phyloP scores from a whole-genome alignment of 495 filamentous ascomycete genomes.

The Daldinia vernicosa region DNA sequence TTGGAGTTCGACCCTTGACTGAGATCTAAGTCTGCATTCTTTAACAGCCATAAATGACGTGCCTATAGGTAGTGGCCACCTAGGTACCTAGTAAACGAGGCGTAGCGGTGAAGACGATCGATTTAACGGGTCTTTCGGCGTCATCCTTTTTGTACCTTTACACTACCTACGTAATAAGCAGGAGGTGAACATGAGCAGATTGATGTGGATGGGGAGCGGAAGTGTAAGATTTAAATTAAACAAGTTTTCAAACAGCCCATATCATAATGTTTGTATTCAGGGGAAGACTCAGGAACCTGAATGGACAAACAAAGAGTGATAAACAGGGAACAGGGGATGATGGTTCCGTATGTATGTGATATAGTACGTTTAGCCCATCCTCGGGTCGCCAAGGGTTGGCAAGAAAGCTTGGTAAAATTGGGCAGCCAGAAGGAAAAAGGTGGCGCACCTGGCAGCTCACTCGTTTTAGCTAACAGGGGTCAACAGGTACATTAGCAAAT shows the following conservation, averaged over 20 bases:
- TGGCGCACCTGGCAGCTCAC: conserved; percentile 25
- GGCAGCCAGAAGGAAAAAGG: no score
- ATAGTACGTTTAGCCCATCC: conserved; percentile 6
- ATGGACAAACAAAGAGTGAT: background rate
- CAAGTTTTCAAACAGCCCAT: background rate
- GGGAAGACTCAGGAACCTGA: conserved; percentile 1
- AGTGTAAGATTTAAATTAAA: background rate
- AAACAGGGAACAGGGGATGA: conserved; percentile 15
- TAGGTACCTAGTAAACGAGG: conserved; percentile 16
- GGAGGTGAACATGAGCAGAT: conserved; percentile 11
- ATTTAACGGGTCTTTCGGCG: conserved; percentile 20
- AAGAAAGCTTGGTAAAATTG: conserved; percentile 41
- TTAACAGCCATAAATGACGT: conserved; percentile 20
- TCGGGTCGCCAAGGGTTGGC: conserved; percentile 37
- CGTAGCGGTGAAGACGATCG: conserved; percentile 39
- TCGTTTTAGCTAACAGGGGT: conserved; percentile 24
- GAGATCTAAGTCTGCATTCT: conserved; percentile 18
- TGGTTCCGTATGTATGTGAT: conserved; percentile 5
- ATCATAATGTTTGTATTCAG: no score
- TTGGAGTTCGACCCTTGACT: conserved; percentile 17
- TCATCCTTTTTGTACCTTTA: conserved; percentile 3
- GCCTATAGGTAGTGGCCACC: conserved; percentile 6
- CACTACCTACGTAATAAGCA: conserved; percentile 6
- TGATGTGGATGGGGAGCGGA: background rate
- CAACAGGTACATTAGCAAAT: conserved; percentile 18